A percentile compares a stretch with the other conserved stretches of the same genome.
phyloP scores from a whole-genome alignment of 139 green algal genomes.

The Coelastrella sp. region DNA sequence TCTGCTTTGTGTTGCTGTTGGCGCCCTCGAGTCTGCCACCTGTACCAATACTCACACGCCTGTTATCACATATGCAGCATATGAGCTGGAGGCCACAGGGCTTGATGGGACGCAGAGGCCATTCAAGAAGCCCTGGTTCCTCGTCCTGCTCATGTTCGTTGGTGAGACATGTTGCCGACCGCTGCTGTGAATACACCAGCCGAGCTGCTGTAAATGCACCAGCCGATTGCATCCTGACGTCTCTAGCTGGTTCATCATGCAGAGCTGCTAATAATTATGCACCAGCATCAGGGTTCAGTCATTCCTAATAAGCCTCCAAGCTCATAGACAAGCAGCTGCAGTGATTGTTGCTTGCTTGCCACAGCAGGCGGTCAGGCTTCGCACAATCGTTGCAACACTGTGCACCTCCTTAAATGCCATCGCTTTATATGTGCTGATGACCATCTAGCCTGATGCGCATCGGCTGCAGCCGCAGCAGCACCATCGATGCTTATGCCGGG shows the following conservation, averaged over 20 bases:
- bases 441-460: no score
- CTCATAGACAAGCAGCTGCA: background rate
- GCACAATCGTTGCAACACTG: background rate
- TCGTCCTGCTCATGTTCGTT: constrained; percentile 45
- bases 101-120: constrained; percentile 4
- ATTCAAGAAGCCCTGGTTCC: constrained; percentile 43
- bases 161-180: background rate
- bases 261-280: no score
- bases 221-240: background rate
- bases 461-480: background rate
- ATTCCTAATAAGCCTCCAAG: no score
- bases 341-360: background rate
- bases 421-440: background rate
- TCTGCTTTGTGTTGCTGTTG: no score
- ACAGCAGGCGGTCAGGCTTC: background rate
- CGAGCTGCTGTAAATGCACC: background rate
- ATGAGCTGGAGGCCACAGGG: constrained; percentile 26
- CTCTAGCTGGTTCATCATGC: no score
- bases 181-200: background rate
- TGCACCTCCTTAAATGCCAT: background rate
- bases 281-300: no score
- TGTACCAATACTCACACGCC: background rate
- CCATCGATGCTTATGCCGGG: background rate
- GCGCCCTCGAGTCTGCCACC: background rate
- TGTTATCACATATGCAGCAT: constrained; percentile 14